phyloP scores from a whole-genome alignment of 345 rosid genomes.

The Carallia pectinifolia region DNA sequence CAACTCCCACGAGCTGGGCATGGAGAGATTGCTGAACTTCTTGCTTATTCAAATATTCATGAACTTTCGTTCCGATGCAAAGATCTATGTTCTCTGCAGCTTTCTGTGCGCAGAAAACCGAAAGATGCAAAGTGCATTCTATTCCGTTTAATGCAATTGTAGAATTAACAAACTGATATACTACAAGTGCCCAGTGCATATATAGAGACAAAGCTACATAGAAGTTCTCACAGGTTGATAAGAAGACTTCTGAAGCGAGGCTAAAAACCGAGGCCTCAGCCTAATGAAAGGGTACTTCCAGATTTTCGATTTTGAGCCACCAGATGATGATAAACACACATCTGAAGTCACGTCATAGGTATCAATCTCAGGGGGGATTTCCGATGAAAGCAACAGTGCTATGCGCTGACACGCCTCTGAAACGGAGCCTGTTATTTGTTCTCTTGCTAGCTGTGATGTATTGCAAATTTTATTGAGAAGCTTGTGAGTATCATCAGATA shows the following conservation, averaged over 20 bases:
- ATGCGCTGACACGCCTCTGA: constrained; percentile 5
- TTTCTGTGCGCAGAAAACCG: neutral
- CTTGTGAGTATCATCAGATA: constrained; percentile 16
- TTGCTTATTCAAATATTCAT: constrained; percentile 17
- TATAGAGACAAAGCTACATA: neutral
- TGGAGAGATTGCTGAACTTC: constrained; percentile 25
- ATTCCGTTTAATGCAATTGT: no score
- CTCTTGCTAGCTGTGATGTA: constrained; percentile 14
- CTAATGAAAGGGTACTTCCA: neutral
- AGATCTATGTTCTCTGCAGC: constrained; percentile 12
- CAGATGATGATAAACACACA: constrained; percentile 7
- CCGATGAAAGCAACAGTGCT: neutral
- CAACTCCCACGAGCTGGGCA: constrained; percentile 23
- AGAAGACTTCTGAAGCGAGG: neutral
- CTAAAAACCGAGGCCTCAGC: neutral
- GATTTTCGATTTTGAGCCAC: neutral
- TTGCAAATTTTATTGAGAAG: constrained; percentile 16
- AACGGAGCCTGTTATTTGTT: neutral
- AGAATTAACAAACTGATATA: no score
- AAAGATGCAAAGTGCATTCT: neutral
- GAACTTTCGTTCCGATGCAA: constrained; percentile 15
- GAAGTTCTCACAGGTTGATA: constrained; percentile 8
- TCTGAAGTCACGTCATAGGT: constrained; percentile 13
- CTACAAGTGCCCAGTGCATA: no score
- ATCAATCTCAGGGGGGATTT: constrained; percentile 11